A percentile compares a stretch with the other conserved stretches of the same genome.
phyloP scores from a whole-genome alignment of 768 basidiomycete species.

The Tulasnella sp. region DNA sequence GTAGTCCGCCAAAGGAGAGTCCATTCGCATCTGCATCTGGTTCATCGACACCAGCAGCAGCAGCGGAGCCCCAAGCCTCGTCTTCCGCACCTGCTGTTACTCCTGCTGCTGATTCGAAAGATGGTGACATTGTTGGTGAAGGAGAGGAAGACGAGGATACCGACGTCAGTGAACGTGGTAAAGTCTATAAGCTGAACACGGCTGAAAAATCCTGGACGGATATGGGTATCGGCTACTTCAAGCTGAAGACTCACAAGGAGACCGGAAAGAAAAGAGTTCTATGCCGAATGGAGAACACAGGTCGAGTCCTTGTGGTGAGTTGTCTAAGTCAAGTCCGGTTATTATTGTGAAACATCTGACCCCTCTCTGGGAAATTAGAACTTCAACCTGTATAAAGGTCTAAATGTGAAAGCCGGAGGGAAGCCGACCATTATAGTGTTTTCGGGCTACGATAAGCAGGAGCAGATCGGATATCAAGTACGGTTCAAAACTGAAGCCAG shows the following conservation, averaged over 20 bases:
- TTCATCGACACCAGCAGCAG: slow-evolving; percentile 4
- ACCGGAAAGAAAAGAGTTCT: slow-evolving; percentile 14
- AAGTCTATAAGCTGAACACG: slow-evolving; percentile 9
- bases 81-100: neutral
- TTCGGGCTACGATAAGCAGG: slow-evolving; percentile 1
- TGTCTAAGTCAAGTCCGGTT: neutral
- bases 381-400: slow-evolving; percentile 5
- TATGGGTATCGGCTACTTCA: slow-evolving; percentile 11
- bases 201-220: slow-evolving; percentile 8
- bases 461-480: neutral
- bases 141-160: slow-evolving; percentile 15
- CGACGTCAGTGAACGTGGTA: neutral
- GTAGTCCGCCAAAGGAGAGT: slow-evolving; percentile 2
- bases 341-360: neutral
- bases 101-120: neutral
- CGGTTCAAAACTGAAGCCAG: neutral
- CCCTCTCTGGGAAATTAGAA: neutral
- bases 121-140: slow-evolving; percentile 7
- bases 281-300: slow-evolving; percentile 1
- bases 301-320: slow-evolving; percentile 11
- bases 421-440: slow-evolving; percentile 8
- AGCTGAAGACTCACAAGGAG: slow-evolving; percentile 14
- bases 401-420: neutral
- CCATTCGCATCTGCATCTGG: neutral
- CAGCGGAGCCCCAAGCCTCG: neutral